Base-by-base conservation (phyloP, 441 rosid species). In the Euphorbia celastroides region DNA sequence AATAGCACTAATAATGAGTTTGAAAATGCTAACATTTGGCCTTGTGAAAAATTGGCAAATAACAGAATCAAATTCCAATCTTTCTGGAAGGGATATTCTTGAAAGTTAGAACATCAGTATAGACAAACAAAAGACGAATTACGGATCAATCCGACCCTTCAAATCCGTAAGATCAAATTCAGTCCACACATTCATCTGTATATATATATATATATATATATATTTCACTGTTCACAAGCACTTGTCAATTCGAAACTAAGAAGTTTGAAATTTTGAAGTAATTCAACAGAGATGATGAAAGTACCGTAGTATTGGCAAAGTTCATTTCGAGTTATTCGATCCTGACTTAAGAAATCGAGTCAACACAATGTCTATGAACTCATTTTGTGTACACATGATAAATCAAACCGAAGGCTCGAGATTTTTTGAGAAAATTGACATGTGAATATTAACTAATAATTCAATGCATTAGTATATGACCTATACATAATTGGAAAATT, bases 401-500 rank as follows among this genome's bases (percentile, higher is more conserved):
- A 31, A 50, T 5, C 4, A 28, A 30, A 25, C 46, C 62, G 14
- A 2, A 22, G 7, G 61, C 61, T 16, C 31, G 78, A 52, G 62
- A 68, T 26, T 55, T 23, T 26, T 50, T n/a, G 10, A 59, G 31
- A 64, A 67, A 30, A 60, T 23, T 46, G 55, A 41, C 44, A 36
- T 57, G 64, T 23, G 42, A 7, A 22, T 22, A 54, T 27, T n/a
- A 48, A 57, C 31, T 60, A 58, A 46, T 48, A 31, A 70, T 44
- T 77, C 72, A 86, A 65, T 73, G 71, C 83, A 78, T 73, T 67
- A 88, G 64, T 66, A 90, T 76, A 48, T 88, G 83, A 61, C 86
- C 92, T 81, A 90, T 87, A 83, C 96, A 88, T 66, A 88, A 76
- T 46, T 72, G 70, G 78, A 93, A 88, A 68, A 93, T 77, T 70